Evolutionary conservation across 805 yeast genomes (phyloP).

Genomic region (Yarrowia sp.): DNA sequence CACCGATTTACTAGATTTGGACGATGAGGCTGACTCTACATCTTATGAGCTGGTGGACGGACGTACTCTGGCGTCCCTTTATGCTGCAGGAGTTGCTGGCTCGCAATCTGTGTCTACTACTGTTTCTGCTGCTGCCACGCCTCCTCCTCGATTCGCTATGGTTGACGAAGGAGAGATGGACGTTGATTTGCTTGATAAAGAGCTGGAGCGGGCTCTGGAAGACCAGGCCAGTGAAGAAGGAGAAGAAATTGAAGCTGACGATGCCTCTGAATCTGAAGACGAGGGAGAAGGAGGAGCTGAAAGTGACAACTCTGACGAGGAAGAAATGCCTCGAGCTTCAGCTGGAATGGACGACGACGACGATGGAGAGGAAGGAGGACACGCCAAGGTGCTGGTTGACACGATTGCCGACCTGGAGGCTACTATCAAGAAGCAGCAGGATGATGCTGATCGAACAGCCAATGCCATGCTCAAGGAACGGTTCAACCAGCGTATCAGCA

Average conservation of each 20-base stretch:
- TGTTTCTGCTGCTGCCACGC: slow-evolving; percentile 28
- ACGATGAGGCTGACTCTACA: slow-evolving; percentile 79
- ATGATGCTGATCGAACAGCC: slow-evolving; percentile 65
- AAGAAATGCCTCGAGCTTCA: slow-evolving; percentile 40
- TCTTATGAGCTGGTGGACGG: slow-evolving; percentile 65
- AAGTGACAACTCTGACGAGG: slow-evolving; percentile 49
- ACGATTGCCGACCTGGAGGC: slow-evolving; percentile 78
- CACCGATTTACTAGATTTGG: slow-evolving; percentile 67
- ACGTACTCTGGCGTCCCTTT: slow-evolving; percentile 26
- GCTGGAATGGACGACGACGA: slow-evolving; percentile 44
- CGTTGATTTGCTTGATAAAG: slow-evolving; percentile 35
- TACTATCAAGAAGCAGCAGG: slow-evolving; percentile 71
- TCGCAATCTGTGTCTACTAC: slow-evolving; percentile 26
- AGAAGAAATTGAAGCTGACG: slow-evolving; percentile 49
- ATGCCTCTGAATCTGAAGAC: slow-evolving; percentile 51
- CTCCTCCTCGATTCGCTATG: slow-evolving; percentile 37
- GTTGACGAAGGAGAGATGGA: slow-evolving; percentile 35
- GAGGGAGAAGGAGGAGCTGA: slow-evolving; percentile 57
- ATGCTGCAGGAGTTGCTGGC: slow-evolving; percentile 33
- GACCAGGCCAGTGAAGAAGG: slow-evolving; percentile 47
- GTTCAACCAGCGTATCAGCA: slow-evolving; percentile 72
- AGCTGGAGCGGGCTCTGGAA: slow-evolving; percentile 37
- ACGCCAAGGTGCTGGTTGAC: slow-evolving; percentile 72
- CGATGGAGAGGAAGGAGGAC: slow-evolving; percentile 54
- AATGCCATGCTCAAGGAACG: slow-evolving; percentile 85